Evolutionary conservation across 345 rosid genomes (phyloP).

Genomic region (Eucalyptus cloeziana): DNA sequence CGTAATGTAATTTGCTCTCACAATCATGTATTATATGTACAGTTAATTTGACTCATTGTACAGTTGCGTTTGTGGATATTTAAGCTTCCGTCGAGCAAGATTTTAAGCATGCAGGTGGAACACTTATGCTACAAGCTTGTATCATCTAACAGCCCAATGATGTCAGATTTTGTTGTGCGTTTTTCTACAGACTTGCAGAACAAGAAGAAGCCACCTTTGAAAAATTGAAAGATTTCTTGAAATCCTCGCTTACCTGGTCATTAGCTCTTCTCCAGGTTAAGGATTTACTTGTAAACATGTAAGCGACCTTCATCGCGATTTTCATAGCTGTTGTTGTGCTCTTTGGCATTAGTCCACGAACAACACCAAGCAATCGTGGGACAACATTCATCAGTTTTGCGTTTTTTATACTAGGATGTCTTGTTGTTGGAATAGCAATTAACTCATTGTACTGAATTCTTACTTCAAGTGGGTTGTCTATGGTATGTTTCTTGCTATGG

Average conservation of each 20-base stretch:
- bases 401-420: background rate
- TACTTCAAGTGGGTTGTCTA: background rate
- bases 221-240: background rate
- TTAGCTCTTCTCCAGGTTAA: background rate
- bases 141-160: background rate
- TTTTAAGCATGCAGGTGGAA: background rate
- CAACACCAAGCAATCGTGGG: background rate
- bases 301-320: background rate
- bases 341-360: background rate
- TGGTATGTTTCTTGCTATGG: background rate
- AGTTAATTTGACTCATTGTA: no score
- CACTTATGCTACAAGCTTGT: background rate
- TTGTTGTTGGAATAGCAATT: background rate
- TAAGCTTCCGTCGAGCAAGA: background rate
- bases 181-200: background rate
- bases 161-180: background rate
- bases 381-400: background rate
- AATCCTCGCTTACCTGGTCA: background rate
- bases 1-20: background rate
- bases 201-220: background rate
- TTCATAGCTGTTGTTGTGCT: rapidly evolving
- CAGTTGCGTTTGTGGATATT: background rate
- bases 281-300: background rate
- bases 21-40: background rate
- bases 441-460: no score